phyloP scores from a whole-genome alignment of 768 basidiomycete genomes.

The Boletus reticulatus region DNA sequence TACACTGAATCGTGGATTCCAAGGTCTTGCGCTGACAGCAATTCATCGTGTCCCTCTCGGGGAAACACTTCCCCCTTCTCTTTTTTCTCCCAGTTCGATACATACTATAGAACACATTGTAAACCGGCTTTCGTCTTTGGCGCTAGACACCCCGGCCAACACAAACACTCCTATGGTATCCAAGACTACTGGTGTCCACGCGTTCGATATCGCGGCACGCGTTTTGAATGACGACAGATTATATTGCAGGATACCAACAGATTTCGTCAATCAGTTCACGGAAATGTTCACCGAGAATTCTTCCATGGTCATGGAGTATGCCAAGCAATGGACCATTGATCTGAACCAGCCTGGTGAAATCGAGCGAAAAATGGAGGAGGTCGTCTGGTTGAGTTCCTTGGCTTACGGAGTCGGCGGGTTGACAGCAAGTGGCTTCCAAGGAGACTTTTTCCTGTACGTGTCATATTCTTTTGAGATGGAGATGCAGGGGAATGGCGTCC shows the following conservation, averaged over 20 bases:
- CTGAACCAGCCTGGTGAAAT: conserved; percentile 35
- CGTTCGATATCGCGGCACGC: conserved; percentile 51
- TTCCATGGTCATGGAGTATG: conserved; percentile 16
- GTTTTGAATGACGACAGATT: conserved; percentile 48
- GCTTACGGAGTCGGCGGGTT: conserved; percentile 58
- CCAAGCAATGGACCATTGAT: conserved; percentile 44
- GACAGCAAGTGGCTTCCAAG: conserved; percentile 44
- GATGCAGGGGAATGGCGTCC: no score
- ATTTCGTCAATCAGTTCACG: conserved; percentile 22
- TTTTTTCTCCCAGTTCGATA: conserved; percentile 2
- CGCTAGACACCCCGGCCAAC: neutral
- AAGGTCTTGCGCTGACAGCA: conserved; percentile 26
- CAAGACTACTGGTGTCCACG: conserved; percentile 20
- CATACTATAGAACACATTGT: conserved; percentile 1
- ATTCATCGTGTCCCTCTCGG: conserved; percentile 32
- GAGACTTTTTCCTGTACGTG: conserved; percentile 51
- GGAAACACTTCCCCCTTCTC: conserved; percentile 29
- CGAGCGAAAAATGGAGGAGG: conserved; percentile 59
- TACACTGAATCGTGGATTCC: neutral
- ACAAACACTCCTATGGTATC: neutral
- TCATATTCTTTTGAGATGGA: neutral
- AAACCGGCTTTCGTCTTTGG: conserved; percentile 3
- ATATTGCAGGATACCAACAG: neutral
- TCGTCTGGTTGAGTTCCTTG: conserved; percentile 54
- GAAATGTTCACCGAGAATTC: neutral